phyloP scores from a whole-genome alignment of 2,329 filamentous ascomycete species.

The Erysiphe pulchra region DNA sequence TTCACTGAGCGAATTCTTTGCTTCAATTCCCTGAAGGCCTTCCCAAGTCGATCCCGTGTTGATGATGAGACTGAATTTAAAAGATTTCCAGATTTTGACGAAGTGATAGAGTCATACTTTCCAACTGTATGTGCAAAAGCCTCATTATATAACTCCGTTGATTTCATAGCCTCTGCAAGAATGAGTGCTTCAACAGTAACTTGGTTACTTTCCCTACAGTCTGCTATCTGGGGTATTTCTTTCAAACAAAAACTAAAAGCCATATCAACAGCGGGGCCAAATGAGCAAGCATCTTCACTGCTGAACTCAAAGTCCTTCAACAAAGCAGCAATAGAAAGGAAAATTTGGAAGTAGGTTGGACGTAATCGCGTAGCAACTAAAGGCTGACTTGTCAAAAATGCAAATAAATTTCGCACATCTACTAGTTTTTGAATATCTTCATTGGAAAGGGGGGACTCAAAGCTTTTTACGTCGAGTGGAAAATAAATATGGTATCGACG shows the following conservation, averaged over 20 bases:
- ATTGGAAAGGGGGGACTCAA: conserved; percentile 13
- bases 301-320: conserved; percentile 31
- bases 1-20: conserved; percentile 46
- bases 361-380: conserved; percentile 29
- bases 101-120: conserved; percentile 50
- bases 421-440: conserved; percentile 29
- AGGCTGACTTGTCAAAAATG: conserved; percentile 35
- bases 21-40: conserved; percentile 55
- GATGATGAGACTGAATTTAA: conserved; percentile 34
- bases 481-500: conserved; percentile 27
- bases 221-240: conserved; percentile 41
- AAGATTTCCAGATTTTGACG: conserved; percentile 28
- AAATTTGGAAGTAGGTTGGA: conserved; percentile 26
- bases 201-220: conserved; percentile 59
- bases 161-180: conserved; percentile 72
- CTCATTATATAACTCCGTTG: conserved; percentile 61
- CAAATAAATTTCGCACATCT: conserved; percentile 37
- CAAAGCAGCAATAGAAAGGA: conserved; percentile 26
- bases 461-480: conserved; percentile 13
- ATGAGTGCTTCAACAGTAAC: conserved; percentile 76
- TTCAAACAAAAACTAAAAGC: conserved; percentile 55
- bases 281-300: conserved; percentile 28
- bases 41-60: conserved; percentile 58
- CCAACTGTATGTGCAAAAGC: conserved; percentile 80
- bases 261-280: conserved; percentile 31